Evolutionary conservation across 495 filamentous ascomycete genomes (phyloP), one percentile per base, ranked within the genome.

Genomic region (Polyplosphaeria fusca): DNA sequence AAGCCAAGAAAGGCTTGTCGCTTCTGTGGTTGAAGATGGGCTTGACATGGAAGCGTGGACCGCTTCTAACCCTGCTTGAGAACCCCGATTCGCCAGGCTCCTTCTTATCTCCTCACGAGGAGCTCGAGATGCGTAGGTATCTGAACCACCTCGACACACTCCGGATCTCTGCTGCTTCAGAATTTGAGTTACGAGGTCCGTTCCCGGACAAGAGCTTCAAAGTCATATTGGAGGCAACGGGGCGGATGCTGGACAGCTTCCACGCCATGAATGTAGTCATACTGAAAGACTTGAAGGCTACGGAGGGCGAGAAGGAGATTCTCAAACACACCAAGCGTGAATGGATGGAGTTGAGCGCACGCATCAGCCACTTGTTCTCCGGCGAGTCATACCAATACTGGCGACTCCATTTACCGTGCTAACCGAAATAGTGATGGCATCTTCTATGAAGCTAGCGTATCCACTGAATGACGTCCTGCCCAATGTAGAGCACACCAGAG

Each of bases 11-110:
- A 52, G 91, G 90, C 12, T 76, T 96, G 25, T 86, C 85, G 51
- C 74, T 94, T 25, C 77, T 98, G 11, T 96, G 92, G 83, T 77
- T 98, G 13, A 85, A 91, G 30, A 89, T 98, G 87, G 87, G 86
- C n/a, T 76, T 97, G 16, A 87, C 96, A 51, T 98, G 93, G 93
- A 91, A 88, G 68, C 82, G 88, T n/a, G 91, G 93, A n/a, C 93
- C 93, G 0, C 75, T 98, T 14, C 84, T 86, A 1, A 80, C 79
- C 13, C 79, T 94, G 25, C 76, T 88, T 1, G 77, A 81, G 32
- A 73, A 72, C 16, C 70, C 27, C 30, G 40, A 41, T 28, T 48
- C 28, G 50, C 40, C 40, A 35, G 30, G 37, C 2, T 75, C 80
- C 9, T 96, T 95, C 68, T 87, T 95, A 78, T 85, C 84, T 58